Evolutionary conservation across 1,284 basidiomycete genomes (phyloP), one percentile per base, ranked within the genome.

Genomic region (Cryptococcus hybrid): DNA sequence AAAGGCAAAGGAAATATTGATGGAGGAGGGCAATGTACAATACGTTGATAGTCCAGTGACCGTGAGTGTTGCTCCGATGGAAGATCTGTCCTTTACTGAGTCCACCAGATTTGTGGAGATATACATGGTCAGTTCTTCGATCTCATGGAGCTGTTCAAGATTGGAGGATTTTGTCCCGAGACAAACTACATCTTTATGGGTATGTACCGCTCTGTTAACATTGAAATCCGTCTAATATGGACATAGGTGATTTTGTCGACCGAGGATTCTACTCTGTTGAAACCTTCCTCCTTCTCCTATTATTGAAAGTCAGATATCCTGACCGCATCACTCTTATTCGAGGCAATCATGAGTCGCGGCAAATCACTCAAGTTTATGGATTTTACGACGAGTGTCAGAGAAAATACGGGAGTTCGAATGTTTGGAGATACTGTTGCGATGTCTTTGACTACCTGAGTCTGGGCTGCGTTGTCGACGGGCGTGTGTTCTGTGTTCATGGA

Each of bases 121-220:
- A 99, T 99, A 54, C 95, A 99, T 73, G 95, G 95, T 9, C 95
- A 99, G 75, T 99, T 99, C 77, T 96, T 90, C 77, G 95, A 99
- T 77, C 84, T 99, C 64, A 88, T 97, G 85, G 93, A 99, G 80
- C 83, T 98, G 52, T 98, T 99, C 84, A 88, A 88, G 74, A 87
- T 96, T 39, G 96, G 95, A 34, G 94, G 95, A 11, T 87, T 87
- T 70, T 98, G 93, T 78, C 95, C 95, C 53, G 88, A 92, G 38
- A 97, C 95, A 7, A 95, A 92, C 75, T 99, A 99, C 78, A 87
- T 99, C 57, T 99, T 99, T 83, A 95, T 99, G 89, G 94, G 92
- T 93, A 61, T 70, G 87, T 80, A 36, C 47, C 18, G 45, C 18
- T 9, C 30, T 34, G 13, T 48, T 30, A 11, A 9, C n/a, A 11